Percentiles rank a stretch among this genome's conserved stretches.
phyloP scores from a whole-genome alignment of 257 asterid genomes.

The Vinca minor region DNA sequence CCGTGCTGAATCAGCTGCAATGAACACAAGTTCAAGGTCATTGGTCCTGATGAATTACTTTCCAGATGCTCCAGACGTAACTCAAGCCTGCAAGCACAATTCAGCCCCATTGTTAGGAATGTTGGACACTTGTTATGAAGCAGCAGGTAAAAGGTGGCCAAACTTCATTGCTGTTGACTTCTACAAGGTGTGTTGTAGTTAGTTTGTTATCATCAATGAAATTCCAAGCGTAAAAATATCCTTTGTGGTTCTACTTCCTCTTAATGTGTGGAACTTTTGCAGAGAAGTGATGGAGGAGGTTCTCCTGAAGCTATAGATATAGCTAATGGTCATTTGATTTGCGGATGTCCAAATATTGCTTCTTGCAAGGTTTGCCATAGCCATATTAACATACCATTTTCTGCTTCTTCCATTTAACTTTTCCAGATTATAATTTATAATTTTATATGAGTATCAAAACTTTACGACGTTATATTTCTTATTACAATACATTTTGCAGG shows the following conservation, averaged over 20 bases:
- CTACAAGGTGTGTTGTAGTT: slow-evolving; percentile 57
- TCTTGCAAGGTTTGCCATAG: slow-evolving; percentile 85
- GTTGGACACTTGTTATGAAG: slow-evolving; percentile 68
- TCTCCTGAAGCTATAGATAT: slow-evolving; percentile 70
- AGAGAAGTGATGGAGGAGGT: slow-evolving; percentile 99
- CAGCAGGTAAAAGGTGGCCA: slow-evolving; percentile 89
- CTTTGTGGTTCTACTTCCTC: neutral
- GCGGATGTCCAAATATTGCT: slow-evolving; percentile 68
- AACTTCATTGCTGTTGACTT: slow-evolving; percentile 85
- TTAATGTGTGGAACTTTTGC: slow-evolving; percentile 23
- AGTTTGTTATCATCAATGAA: neutral
- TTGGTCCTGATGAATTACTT: slow-evolving; percentile 82
- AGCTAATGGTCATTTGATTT: slow-evolving; percentile 67
- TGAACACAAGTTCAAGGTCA: slow-evolving; percentile 66
- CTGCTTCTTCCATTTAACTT: too few relatives aligned
- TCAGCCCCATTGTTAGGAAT: slow-evolving; percentile 64
- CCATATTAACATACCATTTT: neutral
- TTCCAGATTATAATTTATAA: too few relatives aligned
- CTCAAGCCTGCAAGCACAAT: slow-evolving; percentile 72
- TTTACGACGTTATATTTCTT: slow-evolving; percentile 5
- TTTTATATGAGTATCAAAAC: too few relatives aligned
- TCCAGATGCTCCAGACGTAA: slow-evolving; percentile 56
- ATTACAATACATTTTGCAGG: slow-evolving; percentile 31
- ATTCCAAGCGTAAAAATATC: neutral
- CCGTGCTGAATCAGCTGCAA: slow-evolving; percentile 69